These are phyloP conservation scores for Acanthamoeba sp. DNA, from an alignment of 208 protist genomes.

Conservation along the genomic window DNA sequence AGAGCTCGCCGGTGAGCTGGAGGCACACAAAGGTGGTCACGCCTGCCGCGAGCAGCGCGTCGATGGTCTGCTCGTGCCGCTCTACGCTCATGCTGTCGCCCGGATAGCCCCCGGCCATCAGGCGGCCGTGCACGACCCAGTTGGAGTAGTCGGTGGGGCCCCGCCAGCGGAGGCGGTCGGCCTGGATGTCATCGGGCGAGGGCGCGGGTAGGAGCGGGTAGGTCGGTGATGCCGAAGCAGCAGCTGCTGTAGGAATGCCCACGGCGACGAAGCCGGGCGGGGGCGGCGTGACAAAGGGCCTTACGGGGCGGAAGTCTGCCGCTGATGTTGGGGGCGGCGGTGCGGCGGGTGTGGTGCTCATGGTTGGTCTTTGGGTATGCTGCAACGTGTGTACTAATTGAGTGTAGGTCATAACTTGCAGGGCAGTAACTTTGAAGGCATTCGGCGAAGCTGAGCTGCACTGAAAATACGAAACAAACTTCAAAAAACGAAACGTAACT, in stretches of 20 bases:
- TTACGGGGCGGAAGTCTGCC: background rate
- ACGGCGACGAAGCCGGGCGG: background rate
- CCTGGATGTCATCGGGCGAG: background rate
- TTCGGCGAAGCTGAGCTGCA: too few species aligned
- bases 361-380: too few species aligned
- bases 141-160: slow-evolving; percentile 22
- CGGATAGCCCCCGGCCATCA: slow-evolving; percentile 50
- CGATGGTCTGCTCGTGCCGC: background rate
- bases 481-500: background rate
- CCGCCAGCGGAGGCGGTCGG: background rate
- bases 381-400: too few species aligned
- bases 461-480: background rate
- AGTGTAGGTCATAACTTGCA: too few species aligned
- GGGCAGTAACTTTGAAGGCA: too few species aligned
- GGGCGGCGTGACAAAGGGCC: background rate
- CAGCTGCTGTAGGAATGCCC: background rate
- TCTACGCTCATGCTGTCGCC: background rate
- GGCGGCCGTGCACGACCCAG: slow-evolving; percentile 25
- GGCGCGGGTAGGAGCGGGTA: background rate
- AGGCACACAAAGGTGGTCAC: slow-evolving; percentile 42
- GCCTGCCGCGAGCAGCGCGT: background rate
- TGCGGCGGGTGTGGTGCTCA: background rate
- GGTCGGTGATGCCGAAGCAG: background rate
- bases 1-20: slow-evolving; percentile 7
- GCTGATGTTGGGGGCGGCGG: background rate